Evolutionary conservation across 169 alveolate genomes (phyloP), one percentile per base, ranked within the genome.

Genomic region (Besnoitia besnoiti): DNA sequence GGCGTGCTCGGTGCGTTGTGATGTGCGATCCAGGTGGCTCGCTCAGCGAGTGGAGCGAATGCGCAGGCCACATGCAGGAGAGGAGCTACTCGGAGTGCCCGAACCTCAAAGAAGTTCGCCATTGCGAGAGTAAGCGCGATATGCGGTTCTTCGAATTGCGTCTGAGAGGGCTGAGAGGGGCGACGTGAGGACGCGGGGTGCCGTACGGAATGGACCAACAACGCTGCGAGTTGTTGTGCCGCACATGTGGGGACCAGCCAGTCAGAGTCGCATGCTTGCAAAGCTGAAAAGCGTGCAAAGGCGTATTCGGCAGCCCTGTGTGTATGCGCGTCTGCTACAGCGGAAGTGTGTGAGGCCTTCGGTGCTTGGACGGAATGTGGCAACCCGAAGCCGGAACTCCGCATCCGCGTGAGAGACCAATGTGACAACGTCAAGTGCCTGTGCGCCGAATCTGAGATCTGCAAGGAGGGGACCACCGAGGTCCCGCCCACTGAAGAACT

Each of bases 351-450:
- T 80, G 44, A 50, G n/a, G 67, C 93, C 16, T 89, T 89, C 93
- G 93, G 93, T 40, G 87, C 40, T 77, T 89, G 93, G 93, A 75
- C 61, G 55, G 89, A 73, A 30, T 89, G 93, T 80, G 93, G 93
- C 44, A 27, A 27, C 50, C 89, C 89, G 12, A 42, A 76, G 79
- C 77, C 3, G 16, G 93, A 89, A 21, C 42, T 89, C 39, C 93
- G 93, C 0, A 42, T 61, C 40, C 93, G 93, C 44, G 51, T 46
- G 80, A 50, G 93, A 14, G 24, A 5, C 30, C 30, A 47, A 46
- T 89, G 93, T 80, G 39, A 37, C 27, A 37, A 8, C 4, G 42
- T n/a, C 16, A 46, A 12, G 44, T 89, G 93, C 88, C 49, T 21
- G 27, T 89, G 93, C 89, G 51, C 79, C 30, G 93, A 89, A 35